Conservation (phyloP, 169 alveolate genomes). For the Babesia gibsoni region DNA sequence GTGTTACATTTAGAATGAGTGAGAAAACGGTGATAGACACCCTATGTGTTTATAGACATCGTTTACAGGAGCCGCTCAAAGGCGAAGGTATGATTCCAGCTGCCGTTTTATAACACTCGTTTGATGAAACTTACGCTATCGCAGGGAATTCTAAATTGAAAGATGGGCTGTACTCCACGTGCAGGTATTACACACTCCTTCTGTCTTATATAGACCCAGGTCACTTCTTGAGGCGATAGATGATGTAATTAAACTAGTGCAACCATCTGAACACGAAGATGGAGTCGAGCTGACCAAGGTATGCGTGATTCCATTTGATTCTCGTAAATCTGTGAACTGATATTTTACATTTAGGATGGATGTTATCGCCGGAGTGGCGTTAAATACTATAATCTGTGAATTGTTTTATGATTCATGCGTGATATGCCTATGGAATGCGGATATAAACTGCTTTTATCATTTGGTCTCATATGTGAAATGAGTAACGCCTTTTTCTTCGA, state of each 20-base stretch:
- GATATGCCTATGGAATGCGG: not conserved
- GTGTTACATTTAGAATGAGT: not conserved
- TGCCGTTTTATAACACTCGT: too few relatives aligned
- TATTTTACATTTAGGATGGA: not conserved
- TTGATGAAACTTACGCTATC: too few relatives aligned
- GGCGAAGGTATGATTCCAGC: too few relatives aligned
- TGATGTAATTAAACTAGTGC: not conserved
- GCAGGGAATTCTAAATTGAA: too few relatives aligned
- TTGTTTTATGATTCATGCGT: not conserved
- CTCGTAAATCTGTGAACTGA: too few relatives aligned
- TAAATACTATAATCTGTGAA: not conserved
- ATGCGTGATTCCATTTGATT: too few relatives aligned
- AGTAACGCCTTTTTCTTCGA: not conserved
- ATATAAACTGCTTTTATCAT: not conserved
- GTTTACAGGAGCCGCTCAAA: too few relatives aligned
- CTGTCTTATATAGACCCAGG: too few relatives aligned
- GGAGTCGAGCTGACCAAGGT: constrained; percentile 22
- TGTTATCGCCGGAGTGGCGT: not conserved
- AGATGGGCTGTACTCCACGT: too few relatives aligned
- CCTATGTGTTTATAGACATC: too few relatives aligned
- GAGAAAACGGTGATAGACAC: not conserved
- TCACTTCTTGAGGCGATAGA: constrained; percentile 6
- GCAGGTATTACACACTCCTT: too few relatives aligned
- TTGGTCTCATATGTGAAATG: not conserved
- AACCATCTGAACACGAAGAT: constrained; percentile 4